phyloP scores from a whole-genome alignment of 1,139 yeast species.

The Debaryomycetaceae sp. region DNA sequence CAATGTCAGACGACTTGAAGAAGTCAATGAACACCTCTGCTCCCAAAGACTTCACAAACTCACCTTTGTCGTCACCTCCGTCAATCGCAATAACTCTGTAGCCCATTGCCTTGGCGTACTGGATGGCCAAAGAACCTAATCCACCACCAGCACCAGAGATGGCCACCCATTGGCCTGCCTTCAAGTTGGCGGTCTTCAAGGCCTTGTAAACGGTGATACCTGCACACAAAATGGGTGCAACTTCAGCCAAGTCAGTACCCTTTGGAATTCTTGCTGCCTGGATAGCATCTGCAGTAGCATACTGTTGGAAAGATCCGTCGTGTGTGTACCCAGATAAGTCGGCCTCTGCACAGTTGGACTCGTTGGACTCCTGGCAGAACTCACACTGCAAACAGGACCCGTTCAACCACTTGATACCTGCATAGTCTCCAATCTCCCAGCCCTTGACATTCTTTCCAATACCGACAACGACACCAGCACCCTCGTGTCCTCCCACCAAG shows the following conservation, averaged over 20 bases:
- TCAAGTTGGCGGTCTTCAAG: conserved; percentile 8
- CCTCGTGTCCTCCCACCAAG: conserved; percentile 5
- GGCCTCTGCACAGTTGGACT: not conserved
- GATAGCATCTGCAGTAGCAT: conserved; percentile 4
- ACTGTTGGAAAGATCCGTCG: conserved; percentile 6
- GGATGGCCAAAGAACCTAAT: conserved; percentile 10
- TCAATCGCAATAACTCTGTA: conserved; percentile 10
- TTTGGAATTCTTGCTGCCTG: conserved; percentile 1
- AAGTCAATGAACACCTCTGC: conserved; percentile 19
- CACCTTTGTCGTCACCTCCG: conserved; percentile 10
- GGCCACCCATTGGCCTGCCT: conserved; percentile 9
- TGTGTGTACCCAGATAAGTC: conserved; percentile 4
- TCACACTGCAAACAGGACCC: conserved; percentile 3
- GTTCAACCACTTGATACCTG: conserved; percentile 3
- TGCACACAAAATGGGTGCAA: conserved; percentile 12
- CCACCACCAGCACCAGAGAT: conserved; percentile 11
- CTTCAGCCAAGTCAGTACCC: conserved; percentile 6
- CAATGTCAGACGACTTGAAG: conserved; percentile 55
- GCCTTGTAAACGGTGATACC: conserved; percentile 15
- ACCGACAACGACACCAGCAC: conserved; percentile 3
- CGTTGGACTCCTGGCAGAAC: conserved; percentile 1
- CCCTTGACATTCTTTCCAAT: conserved; percentile 1
- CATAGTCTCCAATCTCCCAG: not conserved
- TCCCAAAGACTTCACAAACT: conserved; percentile 6
- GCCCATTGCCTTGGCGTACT: conserved; percentile 14